Evolutionary conservation across 345 rosid genomes (phyloP).

Genomic region (Crucihimalaya himalaica): DNA sequence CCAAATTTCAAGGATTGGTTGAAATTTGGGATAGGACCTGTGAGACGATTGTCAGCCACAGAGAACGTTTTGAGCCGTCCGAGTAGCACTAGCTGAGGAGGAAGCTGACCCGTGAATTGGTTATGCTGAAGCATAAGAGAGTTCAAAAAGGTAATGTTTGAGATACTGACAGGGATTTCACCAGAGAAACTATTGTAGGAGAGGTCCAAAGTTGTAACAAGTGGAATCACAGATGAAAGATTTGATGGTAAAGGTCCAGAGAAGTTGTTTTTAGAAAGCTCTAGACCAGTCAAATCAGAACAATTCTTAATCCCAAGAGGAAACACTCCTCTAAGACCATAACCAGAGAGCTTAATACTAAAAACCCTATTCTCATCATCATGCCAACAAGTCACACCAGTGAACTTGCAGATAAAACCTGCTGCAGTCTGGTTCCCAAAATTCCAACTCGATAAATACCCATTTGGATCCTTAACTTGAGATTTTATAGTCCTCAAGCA

Average conservation of each 20-base stretch:
- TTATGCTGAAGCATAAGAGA: conserved; percentile 66
- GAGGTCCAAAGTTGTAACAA: conserved; percentile 57
- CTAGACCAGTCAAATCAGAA: conserved; percentile 62
- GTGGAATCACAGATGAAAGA: conserved; percentile 30
- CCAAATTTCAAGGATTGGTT: rapidly evolving
- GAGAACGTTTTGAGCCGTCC: conserved; percentile 53
- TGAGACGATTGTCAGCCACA: conserved; percentile 63
- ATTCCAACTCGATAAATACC: conserved; percentile 55
- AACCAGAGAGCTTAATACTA: conserved; percentile 61
- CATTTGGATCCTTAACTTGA: conserved; percentile 54
- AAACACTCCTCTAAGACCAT: conserved; percentile 68
- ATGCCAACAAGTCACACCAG: conserved; percentile 90
- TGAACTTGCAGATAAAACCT: conserved; percentile 77
- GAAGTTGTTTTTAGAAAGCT: conserved; percentile 72
- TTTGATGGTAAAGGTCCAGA: conserved; percentile 59
- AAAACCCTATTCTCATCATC: conserved; percentile 84
- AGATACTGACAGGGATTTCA: conserved; percentile 45
- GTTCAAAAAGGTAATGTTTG: conserved; percentile 61
- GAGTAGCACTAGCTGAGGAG: conserved; percentile 49
- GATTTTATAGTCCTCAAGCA: conserved; percentile 51
- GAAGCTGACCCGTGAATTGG: conserved; percentile 62
- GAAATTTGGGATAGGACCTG: conserved; percentile 58
- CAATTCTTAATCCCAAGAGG: conserved; percentile 56
- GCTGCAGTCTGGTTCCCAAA: conserved; percentile 51
- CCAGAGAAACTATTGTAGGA: conserved; percentile 75